Percentiles rank a stretch among this genome's conserved stretches.
Conservation (phyloP, 441 rosid species). For the Populus hybrid region DNA sequence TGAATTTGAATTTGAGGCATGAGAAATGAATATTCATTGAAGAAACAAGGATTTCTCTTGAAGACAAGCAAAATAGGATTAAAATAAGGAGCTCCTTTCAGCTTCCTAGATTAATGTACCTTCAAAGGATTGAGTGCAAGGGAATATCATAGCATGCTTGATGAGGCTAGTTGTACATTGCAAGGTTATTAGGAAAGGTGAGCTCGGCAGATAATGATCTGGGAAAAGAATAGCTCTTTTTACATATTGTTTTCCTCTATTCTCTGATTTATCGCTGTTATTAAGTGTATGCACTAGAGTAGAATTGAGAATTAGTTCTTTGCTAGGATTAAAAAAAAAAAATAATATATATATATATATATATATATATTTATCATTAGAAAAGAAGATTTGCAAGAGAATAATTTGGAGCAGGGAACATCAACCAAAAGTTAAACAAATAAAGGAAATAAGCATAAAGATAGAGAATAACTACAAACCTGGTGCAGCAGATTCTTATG, state of each 20-base stretch:
- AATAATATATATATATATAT: too few relatives aligned
- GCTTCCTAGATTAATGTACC: background rate
- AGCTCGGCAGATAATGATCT: background rate
- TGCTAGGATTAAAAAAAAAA: background rate
- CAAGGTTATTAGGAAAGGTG: background rate
- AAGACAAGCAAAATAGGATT: background rate
- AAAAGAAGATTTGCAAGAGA: too few relatives aligned
- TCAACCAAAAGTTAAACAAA: background rate
- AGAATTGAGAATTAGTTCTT: background rate
- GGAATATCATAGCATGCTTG: background rate
- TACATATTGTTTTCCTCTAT: background rate
- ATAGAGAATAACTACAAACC: conserved; percentile 40
- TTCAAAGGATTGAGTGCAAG: background rate
- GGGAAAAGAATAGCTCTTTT: too few relatives aligned
- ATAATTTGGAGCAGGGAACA: background rate
- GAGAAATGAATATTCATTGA: background rate
- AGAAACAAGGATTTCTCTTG: background rate
- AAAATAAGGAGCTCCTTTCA: background rate
- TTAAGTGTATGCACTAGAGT: background rate
- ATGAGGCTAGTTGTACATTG: background rate
- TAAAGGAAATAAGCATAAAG: conserved; percentile 7
- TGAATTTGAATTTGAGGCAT: background rate
- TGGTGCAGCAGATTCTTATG: conserved; percentile 92
- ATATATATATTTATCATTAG: too few relatives aligned
- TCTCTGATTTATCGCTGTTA: background rate